Base-by-base conservation (phyloP, 257 asterid genomes). In the Jacaranda copaia region DNA sequence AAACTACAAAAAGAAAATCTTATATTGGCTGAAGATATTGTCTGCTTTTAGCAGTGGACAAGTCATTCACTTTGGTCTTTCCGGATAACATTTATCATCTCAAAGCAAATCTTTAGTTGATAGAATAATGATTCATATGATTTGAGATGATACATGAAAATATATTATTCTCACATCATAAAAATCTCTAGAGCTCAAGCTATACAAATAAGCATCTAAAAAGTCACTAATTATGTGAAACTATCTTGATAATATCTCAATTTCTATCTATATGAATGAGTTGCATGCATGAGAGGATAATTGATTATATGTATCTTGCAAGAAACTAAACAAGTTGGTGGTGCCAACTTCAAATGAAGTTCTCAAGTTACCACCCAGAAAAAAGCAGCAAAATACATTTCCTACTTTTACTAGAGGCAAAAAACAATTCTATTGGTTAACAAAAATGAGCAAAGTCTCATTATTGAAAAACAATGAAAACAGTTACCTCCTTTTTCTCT, bases 401-500 rank as follows among this genome's bases (percentile, higher is more conserved):
- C 39, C 43, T 6, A 39, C 6, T 39, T 68, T 70, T 4, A 69
- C 40, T 14, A 15, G 62, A 73, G 43, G 52, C 12, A 18, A 65
- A 76, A 32, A 74, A 59, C 63, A 68, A 51, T 48, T 72, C 36
- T 6, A 52, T 68, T 36, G 5, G 52, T 72, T 39, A 46, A 70
- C 60, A 56, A 59, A 40, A 43, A 70, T 36, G 10, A 38, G 63
- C 42, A 76, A 62, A 35, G 79, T 62, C 39, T 48, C 76, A 53
- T 15, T n/a, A 70, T 25, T 52, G 58, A 49, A 76, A 18, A 19
- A 38, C 18, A 5, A 39, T 8, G 12, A 19, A 72, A 65, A 80
- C n/a, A 15, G 52, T 48, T 85, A 92, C 98, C 97, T 89, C 97
- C 96, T 73, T 89, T 93, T 45, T 85, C 89, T 79, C 86, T 75